These are phyloP conservation scores for Melanogaster broomeanus DNA, from an alignment of 768 basidiomycete species.

Conservation along the genomic window DNA sequence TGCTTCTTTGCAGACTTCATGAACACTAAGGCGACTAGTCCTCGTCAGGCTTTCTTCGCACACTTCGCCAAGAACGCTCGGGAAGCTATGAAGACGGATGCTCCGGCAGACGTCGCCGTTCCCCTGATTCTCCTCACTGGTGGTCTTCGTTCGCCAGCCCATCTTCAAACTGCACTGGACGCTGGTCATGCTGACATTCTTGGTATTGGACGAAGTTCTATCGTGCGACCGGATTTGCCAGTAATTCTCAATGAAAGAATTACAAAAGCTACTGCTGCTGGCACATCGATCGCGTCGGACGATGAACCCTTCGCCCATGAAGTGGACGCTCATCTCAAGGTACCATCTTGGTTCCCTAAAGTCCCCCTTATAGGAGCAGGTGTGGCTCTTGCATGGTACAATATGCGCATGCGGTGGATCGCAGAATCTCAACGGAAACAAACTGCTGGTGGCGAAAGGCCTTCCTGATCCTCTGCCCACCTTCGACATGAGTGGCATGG, in stretches of 20 bases:
- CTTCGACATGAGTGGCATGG: constrained; percentile 36
- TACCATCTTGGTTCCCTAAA: constrained; percentile 37
- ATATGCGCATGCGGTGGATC: constrained; percentile 54
- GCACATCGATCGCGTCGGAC: constrained; percentile 19
- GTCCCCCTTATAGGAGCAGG: constrained; percentile 70
- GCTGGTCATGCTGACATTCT: constrained; percentile 68
- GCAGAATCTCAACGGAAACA: constrained; percentile 28
- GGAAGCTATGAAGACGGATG: constrained; percentile 39
- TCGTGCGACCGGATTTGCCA: constrained; percentile 65
- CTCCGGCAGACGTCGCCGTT: constrained; percentile 21
- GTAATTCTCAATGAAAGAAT: constrained; percentile 29
- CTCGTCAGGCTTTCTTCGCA: constrained; percentile 74
- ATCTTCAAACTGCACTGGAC: constrained; percentile 53
- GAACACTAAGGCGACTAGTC: constrained; percentile 17
- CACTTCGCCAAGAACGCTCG: constrained; percentile 63
- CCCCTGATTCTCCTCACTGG: constrained; percentile 83
- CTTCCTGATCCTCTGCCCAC: constrained; percentile 12
- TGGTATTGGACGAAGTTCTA: constrained; percentile 71
- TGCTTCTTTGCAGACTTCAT: constrained; percentile 45
- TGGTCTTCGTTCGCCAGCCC: constrained; percentile 63
- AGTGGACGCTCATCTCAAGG: constrained; percentile 32
- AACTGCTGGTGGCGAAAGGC: not conserved
- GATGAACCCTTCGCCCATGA: constrained; percentile 39
- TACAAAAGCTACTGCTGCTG: not conserved
- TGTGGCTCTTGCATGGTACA: constrained; percentile 66